Evolutionary conservation across 1,139 yeast species (phyloP).

Genomic region (Geotrichum citri-aurantii): DNA sequence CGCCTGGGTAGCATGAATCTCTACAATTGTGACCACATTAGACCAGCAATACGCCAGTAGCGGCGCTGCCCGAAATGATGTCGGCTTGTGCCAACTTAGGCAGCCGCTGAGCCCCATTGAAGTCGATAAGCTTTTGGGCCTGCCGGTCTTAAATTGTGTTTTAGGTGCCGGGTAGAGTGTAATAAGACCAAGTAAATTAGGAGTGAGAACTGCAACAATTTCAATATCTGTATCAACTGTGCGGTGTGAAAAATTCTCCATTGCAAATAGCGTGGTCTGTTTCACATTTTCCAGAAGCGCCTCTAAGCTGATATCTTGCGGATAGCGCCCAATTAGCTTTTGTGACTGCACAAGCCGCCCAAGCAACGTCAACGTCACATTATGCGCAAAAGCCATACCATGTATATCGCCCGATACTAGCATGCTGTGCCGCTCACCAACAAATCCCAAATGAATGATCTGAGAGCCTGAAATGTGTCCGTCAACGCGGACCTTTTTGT

Average conservation of each 20-base stretch:
- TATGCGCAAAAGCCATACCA: constrained; percentile 58
- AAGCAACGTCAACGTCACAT: constrained; percentile 50
- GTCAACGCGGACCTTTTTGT: constrained; percentile 25
- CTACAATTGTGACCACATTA: constrained; percentile 50
- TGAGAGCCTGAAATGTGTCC: constrained; percentile 51
- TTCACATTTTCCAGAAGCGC: constrained; percentile 16
- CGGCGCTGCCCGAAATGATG: constrained; percentile 35
- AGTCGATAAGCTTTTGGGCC: constrained; percentile 39
- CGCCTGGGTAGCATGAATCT: constrained; percentile 33
- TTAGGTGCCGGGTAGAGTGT: constrained; percentile 50
- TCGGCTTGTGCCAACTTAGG: constrained; percentile 55
- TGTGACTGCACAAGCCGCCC: constrained; percentile 46
- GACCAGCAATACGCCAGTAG: constrained; percentile 65
- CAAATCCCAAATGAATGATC: constrained; percentile 47
- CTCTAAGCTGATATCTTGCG: constrained; percentile 5
- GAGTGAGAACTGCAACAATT: constrained; percentile 55
- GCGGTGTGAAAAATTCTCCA: constrained; percentile 50
- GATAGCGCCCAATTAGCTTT: constrained; percentile 50
- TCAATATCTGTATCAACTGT: constrained; percentile 47
- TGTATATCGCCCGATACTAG: constrained; percentile 53
- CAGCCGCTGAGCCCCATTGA: constrained; percentile 43
- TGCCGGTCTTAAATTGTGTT: constrained; percentile 50
- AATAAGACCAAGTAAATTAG: constrained; percentile 46
- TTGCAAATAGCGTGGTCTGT: constrained; percentile 37
- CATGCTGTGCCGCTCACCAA: constrained; percentile 53